Evolutionary conservation across 441 rosid genomes (phyloP).

Genomic region (Pelargonium exstipulatum): DNA sequence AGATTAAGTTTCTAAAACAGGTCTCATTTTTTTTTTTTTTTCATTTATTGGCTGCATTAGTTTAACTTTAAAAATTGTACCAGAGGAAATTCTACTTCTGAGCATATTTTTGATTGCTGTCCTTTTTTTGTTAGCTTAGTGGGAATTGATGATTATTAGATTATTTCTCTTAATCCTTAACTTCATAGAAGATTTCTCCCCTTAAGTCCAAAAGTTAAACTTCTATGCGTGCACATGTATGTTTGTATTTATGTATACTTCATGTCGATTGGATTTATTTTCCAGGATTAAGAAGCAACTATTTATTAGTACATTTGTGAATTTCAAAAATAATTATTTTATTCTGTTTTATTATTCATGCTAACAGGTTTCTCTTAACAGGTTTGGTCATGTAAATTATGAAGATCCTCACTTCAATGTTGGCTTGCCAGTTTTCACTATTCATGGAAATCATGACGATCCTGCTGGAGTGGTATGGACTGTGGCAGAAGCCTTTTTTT

Average conservation of each 20-base stretch:
- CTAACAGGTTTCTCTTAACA: slow-evolving; percentile 28
- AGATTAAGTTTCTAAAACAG: background rate
- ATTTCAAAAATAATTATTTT: slow-evolving; percentile 3
- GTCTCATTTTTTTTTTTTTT: background rate
- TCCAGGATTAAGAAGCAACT: background rate
- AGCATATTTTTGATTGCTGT: slow-evolving; percentile 5
- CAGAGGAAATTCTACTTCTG: background rate
- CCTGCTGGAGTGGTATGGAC: slow-evolving; percentile 96
- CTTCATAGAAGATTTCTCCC: background rate
- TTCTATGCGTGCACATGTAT: slow-evolving; percentile 1
- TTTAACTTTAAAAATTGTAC: background rate
- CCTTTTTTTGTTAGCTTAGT: background rate
- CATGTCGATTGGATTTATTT: background rate
- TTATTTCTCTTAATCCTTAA: background rate
- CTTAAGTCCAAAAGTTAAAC: background rate
- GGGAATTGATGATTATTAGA: background rate
- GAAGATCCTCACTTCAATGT: slow-evolving; percentile 98
- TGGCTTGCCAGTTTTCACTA: slow-evolving; percentile 92
- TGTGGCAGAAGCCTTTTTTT: slow-evolving; percentile 14
- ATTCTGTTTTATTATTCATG: slow-evolving; percentile 6
- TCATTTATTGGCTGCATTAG: background rate
- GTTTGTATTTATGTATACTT: background rate
- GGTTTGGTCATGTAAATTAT: slow-evolving; percentile 97
- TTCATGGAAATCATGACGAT: slow-evolving; percentile 99
- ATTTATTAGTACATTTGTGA: background rate